Base-by-base conservation (phyloP, 352 stramenopile genomes). In the Phytopythium montanum region DNA sequence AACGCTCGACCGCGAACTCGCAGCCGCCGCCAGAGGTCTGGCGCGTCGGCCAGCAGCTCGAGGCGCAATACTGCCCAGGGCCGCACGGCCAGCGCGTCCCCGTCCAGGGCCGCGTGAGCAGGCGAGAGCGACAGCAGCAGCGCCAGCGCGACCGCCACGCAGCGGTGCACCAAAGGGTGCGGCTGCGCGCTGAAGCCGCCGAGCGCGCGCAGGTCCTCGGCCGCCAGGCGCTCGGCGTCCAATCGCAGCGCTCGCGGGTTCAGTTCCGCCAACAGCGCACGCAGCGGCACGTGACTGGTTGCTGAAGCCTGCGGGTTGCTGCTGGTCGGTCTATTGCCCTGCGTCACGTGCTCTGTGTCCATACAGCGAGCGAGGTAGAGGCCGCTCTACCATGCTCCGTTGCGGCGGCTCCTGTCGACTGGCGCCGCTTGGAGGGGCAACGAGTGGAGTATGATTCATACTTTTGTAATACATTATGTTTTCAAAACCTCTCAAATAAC, bases 11-110 rank as follows among this genome's bases (percentile, higher is more conserved):
- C 61, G n/a, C 73, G 72, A 50, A 73, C 84, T 29, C 59, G 48
- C 25, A 88, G 62, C 38, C 78, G 81, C 29, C 50, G 39, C 64
- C 69, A 79, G 3, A 85, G 62, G 23, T 45, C 38, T 2, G 54
- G 28, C 8, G 69, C 53, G 13, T 75, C 54, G 7, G 70, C 54
- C 8, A 87, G 62, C 23, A 90, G 10, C 48, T 87, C 70, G 38
- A 90, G 69, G 25, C 81, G 66, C 45, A 90, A 54, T n/a, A 87
- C 29, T 13, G 70, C 21, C 81, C 81, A 90, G 18, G 70, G 69
- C 13, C 59, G 54, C 5, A 75, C 28, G 18, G 72, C 52, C 10
- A 74, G 65, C 6, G 21, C 49, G 21, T 6, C 10, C 10, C 51
- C 33, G 12, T 13, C n/a, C 5, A 41, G 19, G 36, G 72, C 41